These are phyloP conservation scores for Saccharomycopsis hybrid DNA, from an alignment of 1,139 yeast genomes.

Conservation along the genomic window DNA sequence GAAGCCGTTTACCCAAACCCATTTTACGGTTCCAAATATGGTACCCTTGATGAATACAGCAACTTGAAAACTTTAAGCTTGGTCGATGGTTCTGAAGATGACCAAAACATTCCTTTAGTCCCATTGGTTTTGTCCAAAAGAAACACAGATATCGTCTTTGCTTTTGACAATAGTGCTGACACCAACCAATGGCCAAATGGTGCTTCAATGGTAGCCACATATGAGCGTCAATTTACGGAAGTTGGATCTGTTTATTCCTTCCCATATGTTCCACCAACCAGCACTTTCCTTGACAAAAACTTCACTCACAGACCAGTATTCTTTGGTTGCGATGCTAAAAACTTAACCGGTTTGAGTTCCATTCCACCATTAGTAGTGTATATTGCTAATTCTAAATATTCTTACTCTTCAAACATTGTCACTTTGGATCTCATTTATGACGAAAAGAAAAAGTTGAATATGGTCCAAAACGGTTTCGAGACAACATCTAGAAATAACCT, in stretches of 20 bases:
- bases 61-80: conserved; percentile 29
- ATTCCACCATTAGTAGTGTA: conserved; percentile 75
- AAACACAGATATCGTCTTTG: conserved; percentile 71
- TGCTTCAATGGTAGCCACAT: conserved; percentile 56
- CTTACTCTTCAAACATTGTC: conserved; percentile 62
- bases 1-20: conserved; percentile 81
- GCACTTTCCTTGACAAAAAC: conserved; percentile 55
- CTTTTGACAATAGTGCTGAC: conserved; percentile 80
- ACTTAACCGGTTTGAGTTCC: conserved; percentile 47
- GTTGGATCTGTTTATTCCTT: conserved; percentile 46
- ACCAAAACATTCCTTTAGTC: conserved; percentile 68
- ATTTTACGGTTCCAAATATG: conserved; percentile 42
- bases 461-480: conserved; percentile 79
- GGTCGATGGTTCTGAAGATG: conserved; percentile 87
- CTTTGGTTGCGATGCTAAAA: conserved; percentile 76
- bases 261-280: conserved; percentile 77
- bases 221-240: conserved; percentile 65
- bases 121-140: conserved; percentile 72
- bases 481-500: conserved; percentile 65
- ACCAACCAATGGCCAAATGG: conserved; percentile 74
- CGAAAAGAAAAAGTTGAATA: conserved; percentile 47
- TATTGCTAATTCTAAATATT: conserved; percentile 69
- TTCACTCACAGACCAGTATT: conserved; percentile 62
- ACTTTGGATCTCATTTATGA: conserved; percentile 63
- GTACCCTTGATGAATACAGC: background rate